These are phyloP conservation scores for Aspergillus sclerotialis DNA, from an alignment of 2,329 filamentous ascomycete genomes.

Conservation along the genomic window DNA sequence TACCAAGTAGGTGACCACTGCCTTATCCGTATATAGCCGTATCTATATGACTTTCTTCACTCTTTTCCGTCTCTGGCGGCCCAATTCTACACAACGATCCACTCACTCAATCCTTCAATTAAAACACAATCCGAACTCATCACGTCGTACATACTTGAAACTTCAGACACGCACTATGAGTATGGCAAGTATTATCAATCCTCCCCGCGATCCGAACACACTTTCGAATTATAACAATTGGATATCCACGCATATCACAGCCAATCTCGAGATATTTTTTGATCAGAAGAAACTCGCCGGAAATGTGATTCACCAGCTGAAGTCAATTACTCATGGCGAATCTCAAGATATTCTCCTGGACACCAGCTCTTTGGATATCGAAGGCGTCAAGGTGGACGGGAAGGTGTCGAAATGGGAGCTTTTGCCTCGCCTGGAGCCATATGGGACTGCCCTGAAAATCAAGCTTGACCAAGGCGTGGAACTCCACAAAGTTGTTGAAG, in stretches of 20 bases:
- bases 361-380: constrained; percentile 73
- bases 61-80: constrained; percentile 4
- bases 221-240: constrained; percentile 87
- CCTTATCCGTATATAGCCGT: too few relatives aligned
- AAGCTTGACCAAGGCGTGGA: constrained; percentile 41
- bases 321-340: constrained; percentile 66
- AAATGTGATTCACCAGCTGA: constrained; percentile 66
- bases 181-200: constrained; percentile 35
- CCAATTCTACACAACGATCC: constrained; percentile 3
- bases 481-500: constrained; percentile 40
- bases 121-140: constrained; percentile 4
- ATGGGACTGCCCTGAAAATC: constrained; percentile 45
- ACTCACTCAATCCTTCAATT: constrained; percentile 1
- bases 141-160: not conserved
- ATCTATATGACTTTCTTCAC: too few relatives aligned
- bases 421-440: constrained; percentile 63
- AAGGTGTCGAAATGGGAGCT: constrained; percentile 61
- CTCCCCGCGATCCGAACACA: constrained; percentile 75
- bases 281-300: constrained; percentile 69
- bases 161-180: constrained; percentile 18
- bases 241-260: constrained; percentile 74
- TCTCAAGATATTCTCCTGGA: constrained; percentile 78
- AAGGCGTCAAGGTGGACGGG: constrained; percentile 63
- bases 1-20: too few relatives aligned
- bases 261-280: constrained; percentile 79